phyloP scores from a whole-genome alignment of 2,329 filamentous ascomycete species.

The Pezicula radicicola region DNA sequence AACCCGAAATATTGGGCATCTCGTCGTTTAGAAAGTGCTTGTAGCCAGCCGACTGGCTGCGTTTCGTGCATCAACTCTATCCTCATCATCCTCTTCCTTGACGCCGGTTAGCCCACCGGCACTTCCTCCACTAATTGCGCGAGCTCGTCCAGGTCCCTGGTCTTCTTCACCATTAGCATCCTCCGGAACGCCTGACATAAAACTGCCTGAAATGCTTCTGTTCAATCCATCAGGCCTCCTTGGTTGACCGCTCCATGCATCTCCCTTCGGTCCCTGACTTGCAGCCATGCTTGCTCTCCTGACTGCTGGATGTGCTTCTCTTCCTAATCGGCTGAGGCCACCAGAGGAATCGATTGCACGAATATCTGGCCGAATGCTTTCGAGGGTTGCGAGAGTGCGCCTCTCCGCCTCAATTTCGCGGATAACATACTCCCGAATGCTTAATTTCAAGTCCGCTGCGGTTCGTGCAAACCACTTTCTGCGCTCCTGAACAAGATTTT shows the following conservation, averaged over 20 bases:
- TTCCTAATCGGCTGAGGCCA: slow-evolving; percentile 82
- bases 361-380: slow-evolving; percentile 89
- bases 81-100: slow-evolving; percentile 83
- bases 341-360: slow-evolving; percentile 89
- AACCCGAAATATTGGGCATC: not conserved
- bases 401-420: slow-evolving; percentile 95
- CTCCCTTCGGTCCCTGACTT: slow-evolving; percentile 94
- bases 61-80: slow-evolving; percentile 92
- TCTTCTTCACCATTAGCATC: slow-evolving; percentile 55
- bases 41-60: slow-evolving; percentile 90
- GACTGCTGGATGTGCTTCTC: slow-evolving; percentile 75
- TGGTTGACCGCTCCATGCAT: slow-evolving; percentile 94
- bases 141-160: slow-evolving; percentile 31
- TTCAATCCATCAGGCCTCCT: slow-evolving; percentile 71
- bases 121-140: slow-evolving; percentile 26
- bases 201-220: slow-evolving; percentile 72
- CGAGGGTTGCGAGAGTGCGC: slow-evolving; percentile 86
- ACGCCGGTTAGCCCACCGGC: slow-evolving; percentile 52
- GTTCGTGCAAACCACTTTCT: slow-evolving; percentile 89
- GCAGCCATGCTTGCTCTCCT: slow-evolving; percentile 77
- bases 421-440: slow-evolving; percentile 87
- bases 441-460: slow-evolving; percentile 74
- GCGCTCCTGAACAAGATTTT: slow-evolving; percentile 84
- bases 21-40: slow-evolving; percentile 71
- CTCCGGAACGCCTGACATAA: slow-evolving; percentile 62